Evolutionary conservation across 768 basidiomycete species (phyloP).

Genomic region (Nevesoporus exiguus): DNA sequence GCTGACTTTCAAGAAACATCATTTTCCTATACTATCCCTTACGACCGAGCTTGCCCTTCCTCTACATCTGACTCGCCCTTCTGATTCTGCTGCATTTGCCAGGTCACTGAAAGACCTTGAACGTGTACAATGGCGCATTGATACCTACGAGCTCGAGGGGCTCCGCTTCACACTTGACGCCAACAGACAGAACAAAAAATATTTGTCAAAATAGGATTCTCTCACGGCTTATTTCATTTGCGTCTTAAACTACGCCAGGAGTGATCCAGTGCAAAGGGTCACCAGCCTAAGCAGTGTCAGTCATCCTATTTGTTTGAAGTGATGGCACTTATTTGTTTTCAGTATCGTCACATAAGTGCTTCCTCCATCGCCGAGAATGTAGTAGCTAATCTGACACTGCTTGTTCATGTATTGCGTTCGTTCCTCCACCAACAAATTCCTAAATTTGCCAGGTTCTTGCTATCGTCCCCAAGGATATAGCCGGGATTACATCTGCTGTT

Average conservation of each 20-base stretch:
- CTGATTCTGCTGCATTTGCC: background rate
- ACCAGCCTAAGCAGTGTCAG: constrained; percentile 26
- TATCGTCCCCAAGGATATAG: constrained; percentile 14
- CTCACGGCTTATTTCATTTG: constrained; percentile 27
- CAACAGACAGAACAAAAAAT: background rate
- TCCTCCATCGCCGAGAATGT: constrained; percentile 11
- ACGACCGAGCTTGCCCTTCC: constrained; percentile 15
- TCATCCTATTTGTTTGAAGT: background rate
- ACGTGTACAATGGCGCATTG: constrained; percentile 17
- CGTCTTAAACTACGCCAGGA: constrained; percentile 16
- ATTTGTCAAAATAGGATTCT: constrained; percentile 23
- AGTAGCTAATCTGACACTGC: constrained; percentile 15
- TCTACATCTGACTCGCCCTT: constrained; percentile 12
- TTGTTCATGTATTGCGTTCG: constrained; percentile 8
- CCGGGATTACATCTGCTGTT: constrained; percentile 14
- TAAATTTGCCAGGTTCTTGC: background rate
- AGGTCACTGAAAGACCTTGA: constrained; percentile 2
- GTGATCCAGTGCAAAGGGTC: constrained; percentile 11
- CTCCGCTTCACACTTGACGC: constrained; percentile 12
- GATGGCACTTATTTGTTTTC: background rate
- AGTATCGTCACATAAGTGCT: constrained; percentile 17
- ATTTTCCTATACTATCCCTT: constrained; percentile 18
- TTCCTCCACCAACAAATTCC: background rate
- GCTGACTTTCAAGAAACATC: constrained; percentile 27
- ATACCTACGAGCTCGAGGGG: constrained; percentile 7